phyloP scores from a whole-genome alignment of 139 green algal genomes.

The Deuterostichococcus epilithicus region DNA sequence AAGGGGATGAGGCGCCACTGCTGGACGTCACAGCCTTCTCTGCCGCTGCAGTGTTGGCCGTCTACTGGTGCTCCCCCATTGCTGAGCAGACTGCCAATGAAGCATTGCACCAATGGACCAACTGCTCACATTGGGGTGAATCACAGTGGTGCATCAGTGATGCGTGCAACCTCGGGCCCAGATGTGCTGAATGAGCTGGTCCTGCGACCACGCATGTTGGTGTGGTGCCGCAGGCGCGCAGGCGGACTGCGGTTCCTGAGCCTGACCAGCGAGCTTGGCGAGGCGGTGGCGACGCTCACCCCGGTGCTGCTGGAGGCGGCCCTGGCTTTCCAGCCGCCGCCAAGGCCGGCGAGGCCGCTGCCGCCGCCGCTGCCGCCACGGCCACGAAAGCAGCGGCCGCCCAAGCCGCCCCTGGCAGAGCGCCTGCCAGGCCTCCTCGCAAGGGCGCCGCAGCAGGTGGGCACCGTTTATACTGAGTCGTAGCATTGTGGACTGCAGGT shows the following conservation, averaged over 20 bases:
- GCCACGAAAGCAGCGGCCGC: too few species aligned
- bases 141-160: too few species aligned
- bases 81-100: too few species aligned
- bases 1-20: background rate
- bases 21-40: background rate
- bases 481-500: too few species aligned
- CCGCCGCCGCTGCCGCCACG: background rate
- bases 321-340: background rate
- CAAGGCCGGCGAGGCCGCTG: background rate
- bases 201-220: too few species aligned
- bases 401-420: background rate
- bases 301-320: background rate
- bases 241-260: background rate
- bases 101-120: too few species aligned
- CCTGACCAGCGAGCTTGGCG: background rate
- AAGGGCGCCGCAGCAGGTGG: background rate
- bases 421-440: background rate
- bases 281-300: background rate
- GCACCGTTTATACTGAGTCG: too few species aligned
- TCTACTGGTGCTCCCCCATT: background rate
- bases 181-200: too few species aligned
- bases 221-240: background rate
- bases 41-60: background rate
- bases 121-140: too few species aligned
- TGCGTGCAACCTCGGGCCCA: too few species aligned